These are phyloP conservation scores for Syzygium oleosum DNA, from an alignment of 345 rosid species.

Conservation along the genomic window DNA sequence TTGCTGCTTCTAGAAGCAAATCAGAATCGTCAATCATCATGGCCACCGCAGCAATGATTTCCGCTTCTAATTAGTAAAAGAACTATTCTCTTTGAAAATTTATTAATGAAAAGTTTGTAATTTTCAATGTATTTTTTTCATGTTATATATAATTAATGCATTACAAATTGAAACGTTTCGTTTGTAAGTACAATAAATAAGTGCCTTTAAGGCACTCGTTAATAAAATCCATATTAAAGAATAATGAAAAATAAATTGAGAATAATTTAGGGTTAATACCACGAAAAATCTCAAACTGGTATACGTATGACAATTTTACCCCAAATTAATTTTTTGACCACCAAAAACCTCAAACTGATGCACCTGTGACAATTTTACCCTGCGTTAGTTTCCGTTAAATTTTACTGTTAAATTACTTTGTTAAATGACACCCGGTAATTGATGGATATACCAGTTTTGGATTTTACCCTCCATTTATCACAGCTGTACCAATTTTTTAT, in stretches of 20 bases:
- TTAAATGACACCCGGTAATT: too few relatives aligned
- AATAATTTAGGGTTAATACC: too few relatives aligned
- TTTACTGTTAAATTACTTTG: too few relatives aligned
- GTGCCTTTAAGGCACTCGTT: neutral
- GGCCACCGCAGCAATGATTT: neutral
- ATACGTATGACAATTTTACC: too few relatives aligned
- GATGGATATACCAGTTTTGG: too few relatives aligned
- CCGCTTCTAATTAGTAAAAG: neutral
- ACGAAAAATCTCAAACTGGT: too few relatives aligned
- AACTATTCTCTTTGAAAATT: neutral
- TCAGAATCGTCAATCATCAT: neutral
- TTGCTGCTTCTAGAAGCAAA: neutral
- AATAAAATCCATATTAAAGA: neutral
- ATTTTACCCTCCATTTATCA: too few relatives aligned
- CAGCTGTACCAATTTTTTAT: too few relatives aligned
- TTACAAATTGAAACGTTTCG: neutral
- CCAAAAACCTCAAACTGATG: too few relatives aligned
- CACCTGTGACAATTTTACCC: too few relatives aligned
- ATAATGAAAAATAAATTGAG: neutral
- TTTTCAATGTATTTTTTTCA: neutral
- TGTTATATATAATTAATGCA: neutral
- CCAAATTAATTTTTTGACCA: too few relatives aligned
- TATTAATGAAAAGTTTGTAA: neutral
- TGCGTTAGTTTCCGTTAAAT: too few relatives aligned
- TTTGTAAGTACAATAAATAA: neutral